Evolutionary conservation across 1,139 yeast genomes (phyloP).

Genomic region (Zygosaccharomyces sapae): DNA sequence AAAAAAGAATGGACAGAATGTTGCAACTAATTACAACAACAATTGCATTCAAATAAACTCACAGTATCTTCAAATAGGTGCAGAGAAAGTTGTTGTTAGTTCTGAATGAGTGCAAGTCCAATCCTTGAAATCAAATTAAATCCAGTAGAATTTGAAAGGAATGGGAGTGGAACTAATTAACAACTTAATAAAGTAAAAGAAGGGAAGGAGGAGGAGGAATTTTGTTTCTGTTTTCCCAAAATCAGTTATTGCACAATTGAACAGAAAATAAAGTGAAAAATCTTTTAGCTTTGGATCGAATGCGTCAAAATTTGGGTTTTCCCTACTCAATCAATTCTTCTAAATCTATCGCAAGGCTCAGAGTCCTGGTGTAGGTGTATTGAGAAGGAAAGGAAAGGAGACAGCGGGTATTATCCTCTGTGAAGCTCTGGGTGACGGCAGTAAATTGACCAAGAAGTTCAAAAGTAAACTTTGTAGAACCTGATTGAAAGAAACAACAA

Average conservation of each 20-base stretch:
- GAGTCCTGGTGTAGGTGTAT: neutral
- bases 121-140: neutral
- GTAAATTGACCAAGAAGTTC: neutral
- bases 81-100: neutral
- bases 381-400: constrained; percentile 1
- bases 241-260: constrained; percentile 5
- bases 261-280: neutral
- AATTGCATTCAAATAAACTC: neutral
- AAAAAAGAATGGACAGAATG: neutral
- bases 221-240: constrained; percentile 8
- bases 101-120: constrained; percentile 1
- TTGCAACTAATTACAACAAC: constrained; percentile 4
- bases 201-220: neutral
- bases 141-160: neutral
- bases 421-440: neutral
- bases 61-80: constrained; percentile 2
- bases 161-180: constrained; percentile 1
- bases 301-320: constrained; percentile 2
- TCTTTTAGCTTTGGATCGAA: neutral
- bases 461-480: neutral
- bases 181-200: constrained; percentile 4
- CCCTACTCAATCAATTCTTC: constrained; percentile 1
- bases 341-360: constrained; percentile 3
- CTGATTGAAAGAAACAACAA: neutral
- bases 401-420: constrained; percentile 1